phyloP scores from a whole-genome alignment of 352 stramenopile species.

The Pythium periplocum region DNA sequence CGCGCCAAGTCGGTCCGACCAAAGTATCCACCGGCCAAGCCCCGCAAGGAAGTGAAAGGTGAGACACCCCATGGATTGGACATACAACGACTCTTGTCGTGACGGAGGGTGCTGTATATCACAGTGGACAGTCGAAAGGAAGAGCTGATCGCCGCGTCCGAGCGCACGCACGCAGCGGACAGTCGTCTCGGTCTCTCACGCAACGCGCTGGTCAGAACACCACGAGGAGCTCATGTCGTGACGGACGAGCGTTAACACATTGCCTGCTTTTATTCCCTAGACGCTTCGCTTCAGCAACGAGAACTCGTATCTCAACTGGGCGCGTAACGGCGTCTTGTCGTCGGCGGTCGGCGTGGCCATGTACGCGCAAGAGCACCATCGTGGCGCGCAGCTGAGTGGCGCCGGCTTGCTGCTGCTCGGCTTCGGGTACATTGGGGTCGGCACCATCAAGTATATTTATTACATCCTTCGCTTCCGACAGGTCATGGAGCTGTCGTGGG shows the following conservation, averaged over 20 bases:
- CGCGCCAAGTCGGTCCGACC: constrained; percentile 6
- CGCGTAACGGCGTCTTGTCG: constrained; percentile 77
- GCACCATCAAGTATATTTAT: constrained; percentile 87
- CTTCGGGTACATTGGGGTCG: constrained; percentile 86
- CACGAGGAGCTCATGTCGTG: background rate
- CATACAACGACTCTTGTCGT: no score
- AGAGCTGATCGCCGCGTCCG: constrained; percentile 20
- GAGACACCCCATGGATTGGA: no score
- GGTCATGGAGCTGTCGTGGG: constrained; percentile 83
- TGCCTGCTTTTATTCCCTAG: constrained; percentile 23
- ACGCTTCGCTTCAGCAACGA: constrained; percentile 83
- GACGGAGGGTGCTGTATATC: no score
- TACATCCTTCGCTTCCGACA: constrained; percentile 86
- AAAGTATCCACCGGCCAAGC: background rate
- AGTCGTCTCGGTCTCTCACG: constrained; percentile 24
- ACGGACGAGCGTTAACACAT: background rate
- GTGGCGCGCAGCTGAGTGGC: constrained; percentile 75
- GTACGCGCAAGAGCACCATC: constrained; percentile 87
- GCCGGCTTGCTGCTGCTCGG: constrained; percentile 72
- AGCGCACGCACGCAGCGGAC: constrained; percentile 30
- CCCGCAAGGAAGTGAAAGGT: constrained; percentile 5
- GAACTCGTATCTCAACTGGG: constrained; percentile 87
- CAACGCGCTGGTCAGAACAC: constrained; percentile 27
- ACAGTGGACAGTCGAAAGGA: constrained; percentile 9
- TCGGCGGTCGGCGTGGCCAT: constrained; percentile 81